A percentile compares a stretch with the other conserved stretches of the same genome.
Evolutionary conservation across 2,329 filamentous ascomycete genomes (phyloP).

Genomic region (Magnaporthiopsis rhizophila): DNA sequence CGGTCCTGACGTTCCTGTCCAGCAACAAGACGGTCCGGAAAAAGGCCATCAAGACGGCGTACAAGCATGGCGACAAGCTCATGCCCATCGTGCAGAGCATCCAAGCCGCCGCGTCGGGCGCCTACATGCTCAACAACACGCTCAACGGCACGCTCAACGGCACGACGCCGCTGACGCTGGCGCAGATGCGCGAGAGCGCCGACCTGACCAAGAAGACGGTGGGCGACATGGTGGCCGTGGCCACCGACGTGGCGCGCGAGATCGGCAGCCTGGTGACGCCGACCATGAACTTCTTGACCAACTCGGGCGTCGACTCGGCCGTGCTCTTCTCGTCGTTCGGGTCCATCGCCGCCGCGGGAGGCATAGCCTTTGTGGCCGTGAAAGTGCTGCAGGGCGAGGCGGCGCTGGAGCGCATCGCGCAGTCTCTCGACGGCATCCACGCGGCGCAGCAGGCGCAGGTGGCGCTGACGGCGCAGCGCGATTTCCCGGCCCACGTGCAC

Average conservation of each 20-base stretch:
- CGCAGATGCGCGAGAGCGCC: background rate
- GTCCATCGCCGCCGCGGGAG: background rate
- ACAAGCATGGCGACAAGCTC: background rate
- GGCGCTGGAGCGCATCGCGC: background rate
- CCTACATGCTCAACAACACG: background rate
- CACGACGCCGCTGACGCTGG: background rate
- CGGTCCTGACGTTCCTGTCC: background rate
- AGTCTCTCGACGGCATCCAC: background rate
- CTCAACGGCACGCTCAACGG: background rate
- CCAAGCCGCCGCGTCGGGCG: background rate
- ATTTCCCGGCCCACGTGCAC: background rate
- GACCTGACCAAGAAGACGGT: background rate
- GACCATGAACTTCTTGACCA: background rate
- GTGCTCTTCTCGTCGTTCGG: background rate
- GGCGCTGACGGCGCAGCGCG: background rate
- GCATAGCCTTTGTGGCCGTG: background rate
- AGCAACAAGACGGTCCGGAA: background rate
- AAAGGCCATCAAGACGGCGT: background rate
- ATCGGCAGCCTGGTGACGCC: background rate
- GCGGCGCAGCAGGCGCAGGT: background rate
- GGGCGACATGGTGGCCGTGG: background rate
- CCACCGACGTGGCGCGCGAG: background rate
- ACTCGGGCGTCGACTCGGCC: background rate
- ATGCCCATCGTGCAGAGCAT: background rate
- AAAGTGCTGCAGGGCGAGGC: background rate